Evolutionary conservation across 352 stramenopile genomes (phyloP).

Genomic region (Pythium coloratum): DNA sequence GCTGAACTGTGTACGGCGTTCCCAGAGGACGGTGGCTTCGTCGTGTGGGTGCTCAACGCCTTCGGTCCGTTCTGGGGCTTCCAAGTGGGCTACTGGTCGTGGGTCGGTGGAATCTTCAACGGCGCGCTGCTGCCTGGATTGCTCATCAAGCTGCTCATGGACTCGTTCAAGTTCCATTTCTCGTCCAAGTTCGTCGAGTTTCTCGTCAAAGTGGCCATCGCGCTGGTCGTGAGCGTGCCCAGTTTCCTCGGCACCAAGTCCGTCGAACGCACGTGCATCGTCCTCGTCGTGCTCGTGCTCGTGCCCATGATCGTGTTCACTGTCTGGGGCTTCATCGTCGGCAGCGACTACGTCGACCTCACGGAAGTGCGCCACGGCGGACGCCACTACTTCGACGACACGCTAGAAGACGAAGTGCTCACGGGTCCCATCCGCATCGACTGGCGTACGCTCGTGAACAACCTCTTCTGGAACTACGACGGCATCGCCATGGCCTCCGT

Average conservation of each 20-base stretch:
- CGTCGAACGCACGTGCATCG: constrained; percentile 33
- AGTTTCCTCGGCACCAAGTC: constrained; percentile 39
- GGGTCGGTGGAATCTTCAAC: constrained; percentile 66
- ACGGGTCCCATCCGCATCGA: constrained; percentile 47
- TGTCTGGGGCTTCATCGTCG: constrained; percentile 37
- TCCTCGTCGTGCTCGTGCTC: constrained; percentile 36
- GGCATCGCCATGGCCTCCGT: constrained; percentile 90
- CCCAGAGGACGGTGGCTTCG: constrained; percentile 76
- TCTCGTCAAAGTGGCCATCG: constrained; percentile 42
- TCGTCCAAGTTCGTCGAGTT: constrained; percentile 25
- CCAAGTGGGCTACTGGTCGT: constrained; percentile 71
- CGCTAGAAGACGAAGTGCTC: constrained; percentile 26
- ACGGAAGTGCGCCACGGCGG: constrained; percentile 36
- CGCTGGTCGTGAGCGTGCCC: constrained; percentile 35
- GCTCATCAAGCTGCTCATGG: constrained; percentile 18
- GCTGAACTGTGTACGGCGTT: constrained; percentile 90
- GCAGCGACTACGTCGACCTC: constrained; percentile 38
- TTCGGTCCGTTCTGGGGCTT: constrained; percentile 86
- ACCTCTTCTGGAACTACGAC: constrained; percentile 96
- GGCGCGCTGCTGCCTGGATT: constrained; percentile 59
- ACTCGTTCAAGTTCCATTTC: constrained; percentile 38
- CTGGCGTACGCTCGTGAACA: constrained; percentile 90
- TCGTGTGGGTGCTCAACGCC: constrained; percentile 88
- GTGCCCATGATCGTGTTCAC: constrained; percentile 46
- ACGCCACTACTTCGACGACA: constrained; percentile 23